These are phyloP conservation scores for Amanita thiersii DNA, from an alignment of 768 basidiomycete species.

Conservation along the genomic window DNA sequence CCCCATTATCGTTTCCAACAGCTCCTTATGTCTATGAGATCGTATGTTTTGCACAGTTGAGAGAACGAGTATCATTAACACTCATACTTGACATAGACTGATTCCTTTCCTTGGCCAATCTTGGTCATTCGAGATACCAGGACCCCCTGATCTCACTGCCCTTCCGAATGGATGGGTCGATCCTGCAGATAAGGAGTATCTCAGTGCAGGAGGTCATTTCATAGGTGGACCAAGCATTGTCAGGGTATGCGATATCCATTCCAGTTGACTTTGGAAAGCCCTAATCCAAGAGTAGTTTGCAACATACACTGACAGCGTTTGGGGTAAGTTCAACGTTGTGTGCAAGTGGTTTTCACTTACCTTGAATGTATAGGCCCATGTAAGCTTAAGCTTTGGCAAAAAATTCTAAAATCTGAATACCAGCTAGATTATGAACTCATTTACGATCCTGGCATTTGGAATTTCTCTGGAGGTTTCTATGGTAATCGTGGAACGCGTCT, in stretches of 20 bases:
- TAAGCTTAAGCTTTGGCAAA: conserved; percentile 11
- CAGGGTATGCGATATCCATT: conserved; percentile 14
- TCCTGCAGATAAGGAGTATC: conserved; percentile 17
- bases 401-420: background rate
- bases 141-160: conserved; percentile 13
- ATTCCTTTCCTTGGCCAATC: too few species aligned
- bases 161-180: conserved; percentile 24
- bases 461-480: conserved; percentile 16
- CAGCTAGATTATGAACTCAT: conserved; percentile 24
- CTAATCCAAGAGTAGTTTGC: conserved; percentile 15
- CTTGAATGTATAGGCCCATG: conserved; percentile 16
- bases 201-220: conserved; percentile 20
- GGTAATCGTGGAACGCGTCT: conserved; percentile 25
- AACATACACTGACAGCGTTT: conserved; percentile 22
- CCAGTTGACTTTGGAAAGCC: background rate
- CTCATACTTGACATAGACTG: too few species aligned
- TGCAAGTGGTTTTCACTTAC: background rate
- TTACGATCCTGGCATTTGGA: conserved; percentile 25
- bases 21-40: too few species aligned
- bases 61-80: too few species aligned
- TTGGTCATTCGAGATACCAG: conserved; percentile 18
- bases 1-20: too few species aligned
- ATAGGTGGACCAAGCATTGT: conserved; percentile 20
- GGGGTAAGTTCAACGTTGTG: conserved; percentile 22
- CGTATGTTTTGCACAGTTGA: too few species aligned